A percentile compares a stretch with the other conserved stretches of the same genome.
These are phyloP conservation scores for Aspergillus taichungensis DNA, from an alignment of 495 filamentous ascomycete genomes.

Conservation along the genomic window DNA sequence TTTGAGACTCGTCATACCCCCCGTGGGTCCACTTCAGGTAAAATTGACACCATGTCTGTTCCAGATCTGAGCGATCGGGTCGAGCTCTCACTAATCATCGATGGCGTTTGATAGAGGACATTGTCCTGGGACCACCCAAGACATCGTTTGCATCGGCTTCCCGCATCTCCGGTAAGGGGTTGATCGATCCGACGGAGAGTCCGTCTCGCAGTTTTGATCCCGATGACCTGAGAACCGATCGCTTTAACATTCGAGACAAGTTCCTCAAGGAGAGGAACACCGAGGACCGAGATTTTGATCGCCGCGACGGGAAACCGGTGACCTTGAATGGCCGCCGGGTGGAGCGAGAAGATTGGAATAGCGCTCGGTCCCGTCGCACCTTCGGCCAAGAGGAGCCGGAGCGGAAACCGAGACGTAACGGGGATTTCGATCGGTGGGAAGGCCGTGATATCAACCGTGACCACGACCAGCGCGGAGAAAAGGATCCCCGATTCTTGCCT, in stretches of 20 bases:
- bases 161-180: constrained; percentile 45
- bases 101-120: constrained; percentile 58
- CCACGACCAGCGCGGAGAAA: constrained; percentile 38
- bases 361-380: constrained; percentile 43
- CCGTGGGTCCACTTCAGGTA: constrained; percentile 52
- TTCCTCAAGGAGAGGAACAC: constrained; percentile 41
- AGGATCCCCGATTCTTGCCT: constrained; percentile 37
- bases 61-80: too few relatives aligned
- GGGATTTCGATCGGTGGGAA: constrained; percentile 55
- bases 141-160: constrained; percentile 80
- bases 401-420: constrained; percentile 45
- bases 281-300: constrained; percentile 35
- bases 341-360: constrained; percentile 53
- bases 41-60: constrained; percentile 3
- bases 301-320: constrained; percentile 30
- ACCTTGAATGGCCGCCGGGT: constrained; percentile 35
- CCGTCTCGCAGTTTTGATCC: constrained; percentile 39
- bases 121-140: constrained; percentile 82
- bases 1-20: constrained; percentile 56
- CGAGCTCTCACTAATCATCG: background rate
- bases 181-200: constrained; percentile 41
- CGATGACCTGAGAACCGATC: constrained; percentile 44
- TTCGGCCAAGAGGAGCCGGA: constrained; percentile 49
- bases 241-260: constrained; percentile 53
- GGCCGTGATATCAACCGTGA: constrained; percentile 34